Evolutionary conservation across 177 flowering plant species (phyloP).

Genomic region (Telopea speciosissima): DNA sequence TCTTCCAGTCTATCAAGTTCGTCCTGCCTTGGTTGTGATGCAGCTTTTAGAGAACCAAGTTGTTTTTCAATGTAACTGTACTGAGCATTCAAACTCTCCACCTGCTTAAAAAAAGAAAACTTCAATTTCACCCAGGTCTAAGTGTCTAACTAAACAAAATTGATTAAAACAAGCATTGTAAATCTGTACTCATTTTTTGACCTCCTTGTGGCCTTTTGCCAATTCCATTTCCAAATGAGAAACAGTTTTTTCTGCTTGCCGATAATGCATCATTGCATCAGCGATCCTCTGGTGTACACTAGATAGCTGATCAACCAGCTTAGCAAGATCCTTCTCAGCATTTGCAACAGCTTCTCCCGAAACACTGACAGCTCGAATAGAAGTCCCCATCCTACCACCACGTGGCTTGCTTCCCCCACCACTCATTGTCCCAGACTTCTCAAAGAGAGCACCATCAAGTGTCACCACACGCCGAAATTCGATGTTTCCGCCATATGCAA

Average conservation of each 20-base stretch:
- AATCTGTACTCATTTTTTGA: conserved; percentile 11
- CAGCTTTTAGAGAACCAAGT: conserved; percentile 67
- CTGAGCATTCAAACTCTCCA: conserved; percentile 65
- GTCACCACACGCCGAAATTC: conserved; percentile 91
- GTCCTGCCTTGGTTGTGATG: conserved; percentile 62
- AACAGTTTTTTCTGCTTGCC: conserved; percentile 53
- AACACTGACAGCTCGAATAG: conserved; percentile 68
- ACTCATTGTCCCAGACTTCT: conserved; percentile 95
- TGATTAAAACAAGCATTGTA: neutral
- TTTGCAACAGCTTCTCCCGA: conserved; percentile 63
- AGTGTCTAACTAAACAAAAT: neutral
- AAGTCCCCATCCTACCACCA: conserved; percentile 95
- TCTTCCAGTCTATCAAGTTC: conserved; percentile 60
- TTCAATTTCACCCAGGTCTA: neutral
- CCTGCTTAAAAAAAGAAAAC: conserved; percentile 33
- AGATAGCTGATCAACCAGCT: conserved; percentile 44
- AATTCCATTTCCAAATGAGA: conserved; percentile 66
- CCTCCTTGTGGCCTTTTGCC: conserved; percentile 84
- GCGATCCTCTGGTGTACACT: conserved; percentile 44
- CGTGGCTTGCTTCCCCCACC: conserved; percentile 95
- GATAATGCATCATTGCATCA: conserved; percentile 54
- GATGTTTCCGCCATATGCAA: conserved; percentile 70
- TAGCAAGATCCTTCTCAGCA: conserved; percentile 70
- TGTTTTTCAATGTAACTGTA: conserved; percentile 67
- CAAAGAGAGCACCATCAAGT: conserved; percentile 87